Base-by-base conservation (phyloP, 2,329 filamentous ascomycete species). In the Arthrobotrys sphaeroides region DNA sequence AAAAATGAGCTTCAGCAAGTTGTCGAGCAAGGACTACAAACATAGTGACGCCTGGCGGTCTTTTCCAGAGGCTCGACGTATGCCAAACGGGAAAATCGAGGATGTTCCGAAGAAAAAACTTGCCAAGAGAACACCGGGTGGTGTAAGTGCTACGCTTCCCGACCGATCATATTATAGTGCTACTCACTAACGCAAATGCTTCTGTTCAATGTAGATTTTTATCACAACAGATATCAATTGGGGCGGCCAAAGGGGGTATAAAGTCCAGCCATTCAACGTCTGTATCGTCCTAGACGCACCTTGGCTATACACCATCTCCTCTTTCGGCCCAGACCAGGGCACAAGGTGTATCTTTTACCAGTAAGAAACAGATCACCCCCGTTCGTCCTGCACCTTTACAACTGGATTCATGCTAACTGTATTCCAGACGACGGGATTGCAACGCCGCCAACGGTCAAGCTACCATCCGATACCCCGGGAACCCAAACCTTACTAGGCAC, bases 161-260 rank as follows among this genome's bases (percentile, higher is more conserved):
- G n/a, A n/a, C n/a, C n/a, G n/a, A n/a, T n/a, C n/a, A n/a, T n/a
- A n/a, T n/a, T n/a, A n/a, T n/a, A n/a, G n/a, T n/a, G n/a, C n/a
- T n/a, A n/a, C n/a, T n/a, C n/a, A n/a, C n/a, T n/a, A n/a, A n/a
- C n/a, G n/a, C n/a, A n/a, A n/a, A n/a, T n/a, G n/a, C n/a, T n/a
- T n/a, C n/a, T n/a, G n/a, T n/a, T n/a, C n/a, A n/a, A 10, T 24
- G 16, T 42, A 64, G 59, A 64, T 64, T 10, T 64, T 24, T 49
- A 64, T 64, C 9, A 64, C 59, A 2, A 64, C 59, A 7, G 59
- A 64, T 16, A 16, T 64, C 31, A 22, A 49, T 42, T 64, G 59
- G 59, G 7, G 22, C 10, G 59, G 59, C 1, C 26, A 43, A 13
- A 64, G 20, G 12, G 59, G 59, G 49, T 64, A 64, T 20, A 64